Base-by-base conservation (phyloP, 805 yeast species). In the Pichia nanzhaoensis region DNA sequence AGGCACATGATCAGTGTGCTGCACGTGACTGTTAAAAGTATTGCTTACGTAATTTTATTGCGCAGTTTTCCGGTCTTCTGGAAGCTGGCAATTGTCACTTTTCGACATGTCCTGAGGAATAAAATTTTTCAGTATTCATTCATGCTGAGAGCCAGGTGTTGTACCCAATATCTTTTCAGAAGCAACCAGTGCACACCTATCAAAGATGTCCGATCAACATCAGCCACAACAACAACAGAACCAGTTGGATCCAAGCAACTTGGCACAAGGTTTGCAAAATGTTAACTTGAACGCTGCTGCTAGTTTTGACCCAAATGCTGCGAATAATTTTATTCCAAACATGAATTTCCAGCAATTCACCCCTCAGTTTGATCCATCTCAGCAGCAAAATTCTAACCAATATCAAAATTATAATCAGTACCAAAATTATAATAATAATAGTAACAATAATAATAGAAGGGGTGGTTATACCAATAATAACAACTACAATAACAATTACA, bases 241-340 rank as follows among this genome's bases (percentile, higher is more conserved):
- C 45, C 69, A 65, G 53, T 61, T 63, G 55, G 66, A 60, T 52
- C 68, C 67, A 49, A 73, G 73, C 53, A 63, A 71, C 45, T 62
- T 74, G 64, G 58, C 69, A 39, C 65, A 67, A 50, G 71, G 69
- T 52, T 56, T 75, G 55, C 71, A 67, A 51, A 67, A 73, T 51
- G 53, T 71, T 48, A 65, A 68, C 46, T 47, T 75, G 51, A 64
- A 60, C 27, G 69, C 64, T 39, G 70, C 52, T 17, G 40, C 45
- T 21, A 46, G 42, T 13, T 77, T 57, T 63, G 75, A 79, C 54
- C 78, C 84, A 27, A 69, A 66, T 50, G 68, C 67, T 33, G 74
- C 74, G 10, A 69, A 70, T 50, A 41, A 75, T 13, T 76, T 77
- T 61, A 75, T 74, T 45, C 78, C 80, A 39, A 50, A 50, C 32